Percentiles rank a stretch among this genome's conserved stretches.
Evolutionary conservation across 2,329 filamentous ascomycete species (phyloP).

Genomic region (Alternaria triticimaculans): DNA sequence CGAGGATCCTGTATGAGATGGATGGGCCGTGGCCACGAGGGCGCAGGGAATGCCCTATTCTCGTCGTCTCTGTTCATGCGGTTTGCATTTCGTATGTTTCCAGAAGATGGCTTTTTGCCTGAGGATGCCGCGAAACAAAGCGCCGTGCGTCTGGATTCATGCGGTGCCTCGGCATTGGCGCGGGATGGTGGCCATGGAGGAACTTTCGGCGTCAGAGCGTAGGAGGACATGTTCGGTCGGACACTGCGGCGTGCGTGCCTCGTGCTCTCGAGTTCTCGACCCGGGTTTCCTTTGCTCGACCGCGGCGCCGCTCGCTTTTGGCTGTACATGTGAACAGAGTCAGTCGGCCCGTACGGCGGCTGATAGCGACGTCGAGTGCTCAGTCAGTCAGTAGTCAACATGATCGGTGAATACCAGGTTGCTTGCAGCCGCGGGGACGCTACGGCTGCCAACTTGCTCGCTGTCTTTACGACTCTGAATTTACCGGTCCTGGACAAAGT

Average conservation of each 20-base stretch:
- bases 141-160: slow-evolving; percentile 1
- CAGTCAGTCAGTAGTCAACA: not conserved
- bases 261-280: not conserved
- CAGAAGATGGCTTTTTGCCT: not conserved
- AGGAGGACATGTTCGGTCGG: not conserved
- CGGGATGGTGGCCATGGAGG: not conserved
- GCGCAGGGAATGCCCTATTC: slow-evolving; percentile 3
- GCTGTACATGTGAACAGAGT: not conserved
- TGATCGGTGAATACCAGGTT: not conserved
- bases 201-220: slow-evolving; percentile 5
- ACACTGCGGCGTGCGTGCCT: not conserved
- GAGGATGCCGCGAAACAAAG: slow-evolving; percentile 1
- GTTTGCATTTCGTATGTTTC: slow-evolving; percentile 3
- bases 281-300: not conserved
- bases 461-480: slow-evolving; percentile 5
- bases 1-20: slow-evolving; percentile 2
- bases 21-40: not conserved
- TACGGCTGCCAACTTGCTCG: not conserved
- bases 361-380: not conserved
- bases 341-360: slow-evolving; percentile 1
- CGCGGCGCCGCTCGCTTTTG: not conserved
- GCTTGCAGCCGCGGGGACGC: not conserved
- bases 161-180: slow-evolving; percentile 3
- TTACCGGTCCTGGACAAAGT: not conserved
- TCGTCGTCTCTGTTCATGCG: slow-evolving; percentile 1